Percentiles rank a stretch among this genome's conserved stretches.
Evolutionary conservation across 1,284 basidiomycete species (phyloP).

Genomic region (Cerioporus squamosus): DNA sequence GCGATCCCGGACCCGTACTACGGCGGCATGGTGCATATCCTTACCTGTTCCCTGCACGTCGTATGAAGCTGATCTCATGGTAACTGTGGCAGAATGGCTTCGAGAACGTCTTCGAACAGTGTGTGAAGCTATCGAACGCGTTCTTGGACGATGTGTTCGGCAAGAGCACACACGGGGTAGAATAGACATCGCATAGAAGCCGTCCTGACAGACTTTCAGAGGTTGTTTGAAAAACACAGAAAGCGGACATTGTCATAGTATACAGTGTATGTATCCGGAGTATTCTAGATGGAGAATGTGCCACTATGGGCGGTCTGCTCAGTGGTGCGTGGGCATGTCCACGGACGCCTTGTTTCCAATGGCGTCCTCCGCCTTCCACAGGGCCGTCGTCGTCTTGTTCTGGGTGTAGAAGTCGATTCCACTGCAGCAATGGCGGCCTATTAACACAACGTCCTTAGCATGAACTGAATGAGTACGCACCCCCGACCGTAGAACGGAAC

Average conservation of each 20-base stretch:
- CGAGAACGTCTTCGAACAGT: constrained; percentile 67
- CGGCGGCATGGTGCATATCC: constrained; percentile 50
- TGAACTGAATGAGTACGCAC: constrained; percentile 39
- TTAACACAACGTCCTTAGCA: neutral
- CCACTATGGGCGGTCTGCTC: constrained; percentile 20
- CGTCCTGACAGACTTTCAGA: neutral
- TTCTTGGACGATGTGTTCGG: constrained; percentile 66
- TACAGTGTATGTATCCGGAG: constrained; percentile 18
- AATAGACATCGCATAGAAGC: neutral
- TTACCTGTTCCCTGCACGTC: neutral
- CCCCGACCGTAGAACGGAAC: constrained; percentile 89
- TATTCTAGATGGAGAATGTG: neutral
- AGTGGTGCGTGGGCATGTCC: constrained; percentile 82
- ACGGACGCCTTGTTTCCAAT: constrained; percentile 77
- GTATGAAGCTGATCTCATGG: neutral
- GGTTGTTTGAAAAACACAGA: no score
- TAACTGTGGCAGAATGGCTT: constrained; percentile 50
- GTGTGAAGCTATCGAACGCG: constrained; percentile 68
- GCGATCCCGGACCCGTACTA: constrained; percentile 79
- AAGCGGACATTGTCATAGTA: constrained; percentile 7
- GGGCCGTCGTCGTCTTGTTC: constrained; percentile 85
- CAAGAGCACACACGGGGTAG: constrained; percentile 26
- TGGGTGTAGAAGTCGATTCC: constrained; percentile 93
- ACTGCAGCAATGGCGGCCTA: constrained; percentile 38
- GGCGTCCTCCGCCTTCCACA: constrained; percentile 85